A percentile compares a stretch with the other conserved stretches of the same genome.
Conservation (phyloP, 805 yeast genomes). For the Starmerella davenportii region DNA sequence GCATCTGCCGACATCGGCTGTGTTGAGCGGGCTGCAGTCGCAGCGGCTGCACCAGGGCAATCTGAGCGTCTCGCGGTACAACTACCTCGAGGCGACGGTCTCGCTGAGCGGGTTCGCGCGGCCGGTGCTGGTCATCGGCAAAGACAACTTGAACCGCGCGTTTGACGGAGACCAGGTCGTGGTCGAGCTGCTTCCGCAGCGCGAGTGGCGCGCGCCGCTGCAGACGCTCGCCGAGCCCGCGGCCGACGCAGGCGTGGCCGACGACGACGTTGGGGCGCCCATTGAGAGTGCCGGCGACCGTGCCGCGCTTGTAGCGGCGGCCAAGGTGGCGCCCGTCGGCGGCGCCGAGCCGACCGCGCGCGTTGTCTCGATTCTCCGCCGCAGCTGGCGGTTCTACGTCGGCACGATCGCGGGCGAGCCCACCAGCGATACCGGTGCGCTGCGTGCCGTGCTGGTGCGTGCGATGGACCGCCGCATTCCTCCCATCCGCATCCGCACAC, state of each 20-base stretch:
- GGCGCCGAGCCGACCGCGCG: conserved; percentile 70
- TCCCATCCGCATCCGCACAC: conserved; percentile 65
- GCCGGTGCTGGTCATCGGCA: conserved; percentile 67
- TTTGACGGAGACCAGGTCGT: conserved; percentile 86
- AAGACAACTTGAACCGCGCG: conserved; percentile 71
- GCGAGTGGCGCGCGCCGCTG: conserved; percentile 77
- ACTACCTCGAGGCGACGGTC: conserved; percentile 73
- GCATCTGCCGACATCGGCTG: conserved; percentile 60
- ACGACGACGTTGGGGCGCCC: conserved; percentile 30
- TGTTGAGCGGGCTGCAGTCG: conserved; percentile 77
- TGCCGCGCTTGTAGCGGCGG: conserved; percentile 56
- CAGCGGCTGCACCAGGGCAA: conserved; percentile 79
- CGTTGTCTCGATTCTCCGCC: conserved; percentile 68
- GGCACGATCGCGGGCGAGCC: conserved; percentile 44
- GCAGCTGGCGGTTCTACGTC: conserved; percentile 93
- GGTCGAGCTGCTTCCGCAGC: conserved; percentile 70
- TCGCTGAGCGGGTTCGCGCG: conserved; percentile 53
- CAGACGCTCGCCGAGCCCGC: conserved; percentile 63
- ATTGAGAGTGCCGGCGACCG: conserved; percentile 48
- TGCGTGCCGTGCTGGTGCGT: conserved; percentile 63
- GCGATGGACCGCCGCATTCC: conserved; percentile 85
- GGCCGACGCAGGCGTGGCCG: conserved; percentile 34
- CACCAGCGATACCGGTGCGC: conserved; percentile 37
- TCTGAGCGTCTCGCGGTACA: conserved; percentile 64
- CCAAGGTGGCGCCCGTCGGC: conserved; percentile 15